A percentile compares a stretch with the other conserved stretches of the same genome.
phyloP scores from a whole-genome alignment of 305 asterid species.

The Fraxinus sp. region DNA sequence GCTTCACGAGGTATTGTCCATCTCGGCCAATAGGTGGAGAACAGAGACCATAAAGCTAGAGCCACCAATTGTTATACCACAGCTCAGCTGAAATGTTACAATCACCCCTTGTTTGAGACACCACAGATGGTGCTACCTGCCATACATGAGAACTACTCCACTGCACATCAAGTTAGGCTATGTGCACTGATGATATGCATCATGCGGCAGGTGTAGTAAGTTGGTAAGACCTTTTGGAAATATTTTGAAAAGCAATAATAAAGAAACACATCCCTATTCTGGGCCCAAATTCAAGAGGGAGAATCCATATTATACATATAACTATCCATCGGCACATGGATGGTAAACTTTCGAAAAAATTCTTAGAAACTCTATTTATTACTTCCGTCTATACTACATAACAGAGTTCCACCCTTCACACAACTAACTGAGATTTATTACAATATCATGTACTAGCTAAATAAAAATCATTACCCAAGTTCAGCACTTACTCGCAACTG shows the following conservation, averaged over 20 bases:
- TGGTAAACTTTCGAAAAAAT: not conserved
- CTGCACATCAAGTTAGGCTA: not conserved
- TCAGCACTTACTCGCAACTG: not conserved
- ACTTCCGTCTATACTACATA: not conserved
- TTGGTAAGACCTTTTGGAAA: not conserved
- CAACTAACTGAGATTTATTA: not conserved
- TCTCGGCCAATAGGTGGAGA: not conserved
- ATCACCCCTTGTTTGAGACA: not conserved
- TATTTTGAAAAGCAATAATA: not conserved
- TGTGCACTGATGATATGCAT: not conserved
- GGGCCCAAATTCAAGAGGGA: not conserved
- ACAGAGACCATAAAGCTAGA: not conserved
- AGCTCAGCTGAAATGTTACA: not conserved
- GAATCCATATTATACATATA: not conserved
- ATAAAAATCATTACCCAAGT: not conserved
- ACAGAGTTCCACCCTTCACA: not conserved
- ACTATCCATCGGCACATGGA: not conserved
- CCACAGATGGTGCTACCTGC: not conserved
- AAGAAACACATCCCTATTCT: not conserved
- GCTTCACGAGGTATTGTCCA: not conserved
- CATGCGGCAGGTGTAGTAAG: not conserved
- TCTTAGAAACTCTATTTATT: not conserved
- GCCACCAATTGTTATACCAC: not conserved
- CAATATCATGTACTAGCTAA: not conserved
- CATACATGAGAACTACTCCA: not conserved